These are phyloP conservation scores for Alternaria metachromatica DNA, from an alignment of 2,329 filamentous ascomycete species.

Conservation along the genomic window DNA sequence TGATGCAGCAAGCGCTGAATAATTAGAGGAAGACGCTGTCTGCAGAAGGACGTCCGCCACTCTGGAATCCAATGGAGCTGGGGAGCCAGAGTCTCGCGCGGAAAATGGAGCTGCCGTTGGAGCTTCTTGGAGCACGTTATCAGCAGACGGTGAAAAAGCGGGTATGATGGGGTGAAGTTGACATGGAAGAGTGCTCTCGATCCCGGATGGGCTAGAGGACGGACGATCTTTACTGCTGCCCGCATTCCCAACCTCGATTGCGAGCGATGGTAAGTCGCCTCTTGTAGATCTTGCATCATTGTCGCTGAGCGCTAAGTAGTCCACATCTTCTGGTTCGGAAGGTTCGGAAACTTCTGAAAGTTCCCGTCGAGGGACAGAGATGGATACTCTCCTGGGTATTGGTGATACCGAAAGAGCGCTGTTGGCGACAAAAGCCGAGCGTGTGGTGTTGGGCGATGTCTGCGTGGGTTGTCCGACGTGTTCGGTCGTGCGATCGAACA, in stretches of 20 bases:
- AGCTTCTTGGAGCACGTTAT: neutral
- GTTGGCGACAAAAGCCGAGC: constrained; percentile 41
- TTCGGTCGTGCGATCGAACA: constrained; percentile 19
- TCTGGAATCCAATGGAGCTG: neutral
- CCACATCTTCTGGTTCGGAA: constrained; percentile 7
- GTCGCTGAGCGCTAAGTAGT: neutral
- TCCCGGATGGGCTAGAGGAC: constrained; percentile 3
- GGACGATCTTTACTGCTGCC: neutral
- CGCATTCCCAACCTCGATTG: constrained; percentile 2
- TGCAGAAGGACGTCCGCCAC: neutral
- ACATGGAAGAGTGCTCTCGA: neutral
- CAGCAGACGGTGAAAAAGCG: neutral
- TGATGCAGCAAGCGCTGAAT: neutral
- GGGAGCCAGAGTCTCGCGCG: neutral
- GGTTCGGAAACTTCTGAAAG: constrained; percentile 11
- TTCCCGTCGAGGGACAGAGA: neutral
- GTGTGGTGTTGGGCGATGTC: constrained; percentile 31
- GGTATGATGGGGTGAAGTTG: neutral
- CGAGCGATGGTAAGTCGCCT: constrained; percentile 17
- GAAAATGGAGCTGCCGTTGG: constrained; percentile 2
- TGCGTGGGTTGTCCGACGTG: constrained; percentile 8
- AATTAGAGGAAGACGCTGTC: neutral
- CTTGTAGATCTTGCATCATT: constrained; percentile 17
- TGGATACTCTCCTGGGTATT: constrained; percentile 10
- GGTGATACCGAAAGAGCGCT: constrained; percentile 38